Percentiles rank a stretch among this genome's conserved stretches.
phyloP scores from a whole-genome alignment of 441 rosid species.

The Aquilaria agallochum region DNA sequence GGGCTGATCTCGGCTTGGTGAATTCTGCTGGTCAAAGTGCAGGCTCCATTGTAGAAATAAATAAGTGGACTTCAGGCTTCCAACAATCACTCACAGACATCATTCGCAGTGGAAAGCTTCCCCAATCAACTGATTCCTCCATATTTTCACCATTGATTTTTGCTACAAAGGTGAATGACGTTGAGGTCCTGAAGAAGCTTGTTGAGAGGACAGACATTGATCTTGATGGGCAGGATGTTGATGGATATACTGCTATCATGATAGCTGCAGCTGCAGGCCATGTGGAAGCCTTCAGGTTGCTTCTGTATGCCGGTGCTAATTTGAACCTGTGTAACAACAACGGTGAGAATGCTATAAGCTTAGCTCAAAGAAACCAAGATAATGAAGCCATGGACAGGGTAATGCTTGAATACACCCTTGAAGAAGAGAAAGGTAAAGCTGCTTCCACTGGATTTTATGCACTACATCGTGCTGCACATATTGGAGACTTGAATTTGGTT shows the following conservation, averaged over 20 bases:
- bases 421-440: slow-evolving; percentile 17
- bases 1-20: slow-evolving; percentile 32
- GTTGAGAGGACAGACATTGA: slow-evolving; percentile 17
- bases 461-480: slow-evolving; percentile 38
- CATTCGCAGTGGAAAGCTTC: slow-evolving; percentile 26
- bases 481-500: slow-evolving; percentile 33
- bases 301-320: slow-evolving; percentile 38
- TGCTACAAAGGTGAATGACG: slow-evolving; percentile 25
- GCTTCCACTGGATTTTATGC: slow-evolving; percentile 30
- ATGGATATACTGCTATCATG: slow-evolving; percentile 39
- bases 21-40: slow-evolving; percentile 28
- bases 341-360: slow-evolving; percentile 37
- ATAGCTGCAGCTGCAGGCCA: slow-evolving; percentile 33
- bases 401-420: slow-evolving; percentile 35
- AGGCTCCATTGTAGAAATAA: slow-evolving; percentile 23
- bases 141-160: slow-evolving; percentile 32
- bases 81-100: slow-evolving; percentile 18
- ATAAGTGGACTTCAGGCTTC: slow-evolving; percentile 21
- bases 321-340: slow-evolving; percentile 30
- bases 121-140: slow-evolving; percentile 27
- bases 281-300: slow-evolving; percentile 33
- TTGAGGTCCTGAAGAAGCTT: slow-evolving; percentile 30
- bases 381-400: slow-evolving; percentile 29
- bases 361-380: slow-evolving; percentile 24
- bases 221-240: slow-evolving; percentile 34